Evolutionary conservation across 2,329 filamentous ascomycete species (phyloP), one percentile per base, ranked within the genome.

Genomic region (Byssoonygena ceratinophila): DNA sequence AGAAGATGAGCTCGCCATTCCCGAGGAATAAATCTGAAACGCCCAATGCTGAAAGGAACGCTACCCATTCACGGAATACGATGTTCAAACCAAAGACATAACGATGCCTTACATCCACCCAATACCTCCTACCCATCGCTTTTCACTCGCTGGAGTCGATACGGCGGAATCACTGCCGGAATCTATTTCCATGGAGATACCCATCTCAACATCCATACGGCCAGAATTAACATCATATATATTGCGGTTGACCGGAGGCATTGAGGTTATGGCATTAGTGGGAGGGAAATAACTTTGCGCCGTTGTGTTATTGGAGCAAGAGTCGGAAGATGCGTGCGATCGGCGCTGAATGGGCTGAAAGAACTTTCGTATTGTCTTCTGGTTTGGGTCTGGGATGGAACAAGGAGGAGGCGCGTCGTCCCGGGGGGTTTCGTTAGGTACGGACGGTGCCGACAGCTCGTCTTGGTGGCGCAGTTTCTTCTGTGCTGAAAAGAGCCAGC

Each of bases 401-500:
- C 34, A 40, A 40, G 22, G 59, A 55, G 63, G 61, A 9, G 56
- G 44, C 48, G 65, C 60, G 20, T 64, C 59, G 18, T 56, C 58
- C 14, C 56, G 22, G 9, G 58, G 41, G 2, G 54, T 40, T 29
- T 46, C 39, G 31, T 34, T 51, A 22, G 34, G 18, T 29, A 20
- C 31, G 4, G 44, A 45, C n/a, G 39, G 34, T 44, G 25, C 29
- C 14, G 37, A 47, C 31, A 22, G 52, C 39, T 40, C 14, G 37
- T 27, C 29, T 12, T 39, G 40, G 11, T 51, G 46, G 14, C 60
- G 59, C 23, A 59, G 63, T 41, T 65, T 59, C 53, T 66, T 64
- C 51, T 70, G 68, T 5, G 69, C 69, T 23, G 67, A 67, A 55
- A 66, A 72, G 7, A 72, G 64, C 66, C 68, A 68, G 29, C 66